A percentile compares a stretch with the other conserved stretches of the same genome.
Conservation (phyloP, 192 early-diverging fungal genomes). For the Nowakowskiella sp. region DNA sequence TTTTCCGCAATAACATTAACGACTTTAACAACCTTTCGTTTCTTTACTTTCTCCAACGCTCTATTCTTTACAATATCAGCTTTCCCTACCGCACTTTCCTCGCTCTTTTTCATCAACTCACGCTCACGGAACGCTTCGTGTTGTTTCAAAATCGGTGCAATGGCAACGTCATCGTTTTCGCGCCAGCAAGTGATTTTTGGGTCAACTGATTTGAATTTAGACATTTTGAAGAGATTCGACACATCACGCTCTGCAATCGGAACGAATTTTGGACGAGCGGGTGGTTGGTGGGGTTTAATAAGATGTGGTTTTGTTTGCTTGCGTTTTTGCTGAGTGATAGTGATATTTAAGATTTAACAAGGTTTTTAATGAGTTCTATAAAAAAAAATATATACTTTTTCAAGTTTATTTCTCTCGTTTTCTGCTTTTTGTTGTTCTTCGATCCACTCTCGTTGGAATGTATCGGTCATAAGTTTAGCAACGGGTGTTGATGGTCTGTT, state of each 20-base stretch:
- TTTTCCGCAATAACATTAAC: too few relatives aligned
- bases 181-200: constrained; percentile 28
- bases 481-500: constrained; percentile 49
- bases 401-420: constrained; percentile 16
- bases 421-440: constrained; percentile 15
- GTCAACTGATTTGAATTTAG: constrained; percentile 31
- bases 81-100: too few relatives aligned
- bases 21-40: too few relatives aligned
- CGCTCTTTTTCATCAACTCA: too few relatives aligned
- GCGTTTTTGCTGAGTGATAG: constrained; percentile 7
- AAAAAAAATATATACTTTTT: background rate
- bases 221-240: constrained; percentile 41
- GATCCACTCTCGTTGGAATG: constrained; percentile 45
- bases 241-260: constrained; percentile 26
- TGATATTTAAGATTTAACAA: background rate
- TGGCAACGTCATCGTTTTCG: constrained; percentile 1
- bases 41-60: too few relatives aligned
- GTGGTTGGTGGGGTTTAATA: background rate
- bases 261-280: too few relatives aligned
- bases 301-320: constrained; percentile 9
- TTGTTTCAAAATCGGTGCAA: too few relatives aligned
- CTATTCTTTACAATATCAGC: too few relatives aligned
- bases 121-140: too few relatives aligned
- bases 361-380: background rate
- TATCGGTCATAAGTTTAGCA: constrained; percentile 45